Percentiles rank a stretch among this genome's conserved stretches.
These are phyloP conservation scores for Fusarium musae DNA, from an alignment of 2,329 filamentous ascomycete species.

Conservation along the genomic window DNA sequence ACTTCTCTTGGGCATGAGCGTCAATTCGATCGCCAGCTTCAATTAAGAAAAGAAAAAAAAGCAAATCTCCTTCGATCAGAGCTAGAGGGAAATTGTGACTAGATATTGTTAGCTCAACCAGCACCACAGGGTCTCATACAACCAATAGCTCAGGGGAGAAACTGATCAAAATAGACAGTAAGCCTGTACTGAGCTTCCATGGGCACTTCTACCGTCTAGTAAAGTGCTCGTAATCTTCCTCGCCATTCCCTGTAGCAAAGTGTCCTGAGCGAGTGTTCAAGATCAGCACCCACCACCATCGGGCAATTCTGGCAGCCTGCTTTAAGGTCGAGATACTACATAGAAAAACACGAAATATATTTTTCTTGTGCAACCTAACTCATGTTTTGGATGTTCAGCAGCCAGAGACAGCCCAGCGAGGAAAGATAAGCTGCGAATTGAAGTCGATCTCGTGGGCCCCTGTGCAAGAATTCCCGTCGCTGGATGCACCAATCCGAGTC, in stretches of 20 bases:
- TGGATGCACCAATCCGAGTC: not conserved
- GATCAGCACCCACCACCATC: not conserved
- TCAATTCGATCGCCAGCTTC: accelerated
- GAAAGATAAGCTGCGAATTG: not conserved
- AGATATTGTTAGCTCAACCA: too few species aligned
- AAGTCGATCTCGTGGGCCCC: not conserved
- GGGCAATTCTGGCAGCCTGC: not conserved
- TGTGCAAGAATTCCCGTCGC: not conserved
- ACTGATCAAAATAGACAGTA: too few species aligned
- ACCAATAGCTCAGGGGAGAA: too few species aligned
- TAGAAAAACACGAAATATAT: not conserved
- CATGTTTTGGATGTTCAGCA: not conserved
- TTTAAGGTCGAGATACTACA: not conserved
- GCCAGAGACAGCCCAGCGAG: not conserved
- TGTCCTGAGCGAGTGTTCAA: not conserved
- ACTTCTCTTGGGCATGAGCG: not conserved
- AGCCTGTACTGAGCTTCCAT: not conserved
- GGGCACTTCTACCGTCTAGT: accelerated
- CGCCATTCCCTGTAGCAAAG: not conserved
- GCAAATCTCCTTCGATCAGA: not conserved
- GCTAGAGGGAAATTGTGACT: not conserved
- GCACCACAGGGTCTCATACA: too few species aligned
- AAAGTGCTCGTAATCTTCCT: not conserved
- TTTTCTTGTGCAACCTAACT: not conserved
- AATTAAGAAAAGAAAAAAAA: not conserved